These are phyloP conservation scores for Beverwykella pulmonaria DNA, from an alignment of 495 filamentous ascomycete species.

Conservation along the genomic window DNA sequence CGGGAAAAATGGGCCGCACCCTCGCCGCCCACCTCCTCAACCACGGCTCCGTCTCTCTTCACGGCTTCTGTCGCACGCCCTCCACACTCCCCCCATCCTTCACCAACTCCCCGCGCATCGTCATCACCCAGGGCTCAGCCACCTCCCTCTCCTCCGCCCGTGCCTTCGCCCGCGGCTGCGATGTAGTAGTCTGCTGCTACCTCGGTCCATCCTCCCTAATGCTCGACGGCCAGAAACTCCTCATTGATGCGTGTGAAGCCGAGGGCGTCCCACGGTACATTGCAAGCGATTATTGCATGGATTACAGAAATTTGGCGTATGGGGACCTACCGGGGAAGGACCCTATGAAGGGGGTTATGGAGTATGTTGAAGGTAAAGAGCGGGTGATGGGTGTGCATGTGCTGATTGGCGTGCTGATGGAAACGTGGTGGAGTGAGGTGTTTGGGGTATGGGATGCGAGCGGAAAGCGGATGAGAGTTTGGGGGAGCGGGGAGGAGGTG, in stretches of 20 bases:
- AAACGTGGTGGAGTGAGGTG: constrained; percentile 7
- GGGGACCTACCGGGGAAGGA: neutral
- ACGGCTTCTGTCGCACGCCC: neutral
- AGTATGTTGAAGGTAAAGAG: neutral
- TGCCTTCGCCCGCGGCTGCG: neutral
- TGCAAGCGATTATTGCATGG: neutral
- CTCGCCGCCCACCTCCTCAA: neutral
- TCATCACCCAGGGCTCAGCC: neutral
- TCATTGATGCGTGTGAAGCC: neutral
- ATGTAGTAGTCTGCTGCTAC: neutral
- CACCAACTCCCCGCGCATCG: neutral
- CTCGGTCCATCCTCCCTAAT: neutral
- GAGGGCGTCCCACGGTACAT: neutral
- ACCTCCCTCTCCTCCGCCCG: neutral
- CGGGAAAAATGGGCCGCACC: neutral
- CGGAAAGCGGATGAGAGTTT: constrained; percentile 40
- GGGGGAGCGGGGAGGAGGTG: constrained; percentile 46
- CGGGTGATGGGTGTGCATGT: neutral
- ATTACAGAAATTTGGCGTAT: neutral
- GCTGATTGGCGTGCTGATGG: constrained; percentile 18
- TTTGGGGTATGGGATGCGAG: constrained; percentile 32
- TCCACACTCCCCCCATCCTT: neutral
- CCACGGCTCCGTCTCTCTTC: neutral
- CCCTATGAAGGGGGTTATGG: neutral
- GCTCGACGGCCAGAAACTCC: neutral